These are phyloP conservation scores for Naematelia aurantialba DNA, from an alignment of 768 basidiomycete species.

Conservation along the genomic window DNA sequence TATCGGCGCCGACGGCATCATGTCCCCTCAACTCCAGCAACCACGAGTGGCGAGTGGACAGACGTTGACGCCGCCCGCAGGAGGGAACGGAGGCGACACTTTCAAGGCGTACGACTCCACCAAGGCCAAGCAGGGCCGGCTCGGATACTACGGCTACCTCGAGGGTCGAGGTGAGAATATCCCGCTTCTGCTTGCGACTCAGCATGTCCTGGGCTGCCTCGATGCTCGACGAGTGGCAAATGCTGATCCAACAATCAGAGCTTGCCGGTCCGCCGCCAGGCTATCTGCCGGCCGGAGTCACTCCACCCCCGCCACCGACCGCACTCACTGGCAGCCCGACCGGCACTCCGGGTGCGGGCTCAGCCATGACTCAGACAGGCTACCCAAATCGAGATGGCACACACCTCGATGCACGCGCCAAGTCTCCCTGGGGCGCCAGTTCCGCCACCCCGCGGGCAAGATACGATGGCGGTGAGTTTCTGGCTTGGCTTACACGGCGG, in stretches of 20 bases:
- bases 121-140: slow-evolving; percentile 36
- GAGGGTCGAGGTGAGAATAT: slow-evolving; percentile 41
- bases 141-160: slow-evolving; percentile 46
- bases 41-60: neutral
- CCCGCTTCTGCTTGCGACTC: neutral
- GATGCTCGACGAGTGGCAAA: neutral
- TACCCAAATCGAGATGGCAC: neutral
- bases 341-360: too few species aligned
- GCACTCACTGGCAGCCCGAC: neutral
- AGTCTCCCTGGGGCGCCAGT: slow-evolving; percentile 22
- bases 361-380: neutral
- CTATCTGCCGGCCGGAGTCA: slow-evolving; percentile 38
- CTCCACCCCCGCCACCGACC: slow-evolving; percentile 4
- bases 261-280: slow-evolving; percentile 44
- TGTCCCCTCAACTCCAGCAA: neutral
- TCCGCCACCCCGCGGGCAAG: slow-evolving; percentile 25
- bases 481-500: slow-evolving; percentile 1
- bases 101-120: slow-evolving; percentile 33
- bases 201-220: neutral
- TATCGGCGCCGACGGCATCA: neutral
- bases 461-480: slow-evolving; percentile 41
- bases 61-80: neutral
- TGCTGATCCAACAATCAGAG: slow-evolving; percentile 24
- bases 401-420: neutral
- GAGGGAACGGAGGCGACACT: neutral